These are phyloP conservation scores for Elsinoe fawcettii DNA, from an alignment of 2,329 filamentous ascomycete species.

Conservation along the genomic window DNA sequence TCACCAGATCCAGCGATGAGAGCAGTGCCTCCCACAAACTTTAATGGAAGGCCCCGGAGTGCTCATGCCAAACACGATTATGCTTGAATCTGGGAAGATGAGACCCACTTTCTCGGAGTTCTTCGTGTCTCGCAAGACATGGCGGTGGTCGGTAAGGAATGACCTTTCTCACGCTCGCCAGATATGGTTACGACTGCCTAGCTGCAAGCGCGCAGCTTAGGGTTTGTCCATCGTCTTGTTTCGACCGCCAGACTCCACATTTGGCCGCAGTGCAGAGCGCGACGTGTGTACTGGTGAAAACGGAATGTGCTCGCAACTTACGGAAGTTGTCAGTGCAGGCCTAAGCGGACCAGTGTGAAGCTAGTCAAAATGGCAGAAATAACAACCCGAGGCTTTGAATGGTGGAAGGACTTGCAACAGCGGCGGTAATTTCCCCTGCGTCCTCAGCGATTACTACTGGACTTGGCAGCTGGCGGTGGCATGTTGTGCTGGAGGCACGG, in stretches of 20 bases:
- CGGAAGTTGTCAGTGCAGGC: not conserved
- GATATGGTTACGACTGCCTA: not conserved
- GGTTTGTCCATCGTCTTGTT: not conserved
- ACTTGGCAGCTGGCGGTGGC: not conserved
- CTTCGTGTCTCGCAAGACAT: not conserved
- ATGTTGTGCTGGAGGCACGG: not conserved
- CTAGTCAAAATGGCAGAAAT: too few species aligned
- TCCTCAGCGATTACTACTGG: not conserved
- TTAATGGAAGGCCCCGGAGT: not conserved
- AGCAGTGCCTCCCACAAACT: not conserved
- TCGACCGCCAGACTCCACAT: not conserved
- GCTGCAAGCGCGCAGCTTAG: not conserved
- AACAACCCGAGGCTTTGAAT: not conserved
- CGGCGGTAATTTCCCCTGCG: not conserved
- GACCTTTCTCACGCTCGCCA: not conserved
- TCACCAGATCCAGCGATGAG: not conserved
- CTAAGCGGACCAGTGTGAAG: not conserved
- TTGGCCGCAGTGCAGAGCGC: too few species aligned
- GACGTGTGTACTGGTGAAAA: too few species aligned
- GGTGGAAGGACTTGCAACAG: not conserved
- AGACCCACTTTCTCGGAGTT: not conserved
- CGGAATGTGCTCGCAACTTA: too few species aligned
- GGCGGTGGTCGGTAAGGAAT: not conserved
- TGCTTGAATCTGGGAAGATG: not conserved
- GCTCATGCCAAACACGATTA: constrained; percentile 6